Conservation (phyloP, 2,329 filamentous ascomycete genomes). For the Fusarium oxysporum region DNA sequence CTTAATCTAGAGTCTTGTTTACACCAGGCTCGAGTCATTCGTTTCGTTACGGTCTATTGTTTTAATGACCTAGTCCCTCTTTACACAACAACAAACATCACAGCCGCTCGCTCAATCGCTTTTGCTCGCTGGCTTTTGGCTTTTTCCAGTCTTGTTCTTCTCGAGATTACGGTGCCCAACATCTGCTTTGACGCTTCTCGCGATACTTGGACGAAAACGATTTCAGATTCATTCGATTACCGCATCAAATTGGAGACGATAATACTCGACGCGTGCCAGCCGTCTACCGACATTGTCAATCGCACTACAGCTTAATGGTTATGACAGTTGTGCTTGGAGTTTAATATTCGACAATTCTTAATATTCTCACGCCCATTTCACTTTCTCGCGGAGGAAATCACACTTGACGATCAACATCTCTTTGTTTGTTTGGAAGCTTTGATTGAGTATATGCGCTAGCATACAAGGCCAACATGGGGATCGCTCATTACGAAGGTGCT, state of each 20-base stretch:
- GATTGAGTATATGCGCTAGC: constrained; percentile 21
- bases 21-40: constrained; percentile 38
- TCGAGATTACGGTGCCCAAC: constrained; percentile 15
- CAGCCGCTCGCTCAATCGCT: constrained; percentile 32
- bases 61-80: constrained; percentile 40
- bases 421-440: constrained; percentile 19
- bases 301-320: constrained; percentile 39
- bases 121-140: constrained; percentile 37
- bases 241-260: constrained; percentile 28
- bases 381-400: constrained; percentile 23
- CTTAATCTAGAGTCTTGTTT: constrained; percentile 42
- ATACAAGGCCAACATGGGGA: constrained; percentile 35
- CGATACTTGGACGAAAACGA: constrained; percentile 41
- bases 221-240: constrained; percentile 25
- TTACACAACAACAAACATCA: constrained; percentile 39
- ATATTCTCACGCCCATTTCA: constrained; percentile 27
- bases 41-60: constrained; percentile 41
- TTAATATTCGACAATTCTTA: constrained; percentile 38
- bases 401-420: constrained; percentile 13
- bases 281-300: constrained; percentile 17
- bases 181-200: constrained; percentile 29
- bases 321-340: constrained; percentile 30
- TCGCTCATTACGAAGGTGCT: constrained; percentile 34
- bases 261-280: constrained; percentile 16
- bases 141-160: constrained; percentile 12